Conservation (phyloP, 805 yeast species). For the Starmerella stellata region DNA sequence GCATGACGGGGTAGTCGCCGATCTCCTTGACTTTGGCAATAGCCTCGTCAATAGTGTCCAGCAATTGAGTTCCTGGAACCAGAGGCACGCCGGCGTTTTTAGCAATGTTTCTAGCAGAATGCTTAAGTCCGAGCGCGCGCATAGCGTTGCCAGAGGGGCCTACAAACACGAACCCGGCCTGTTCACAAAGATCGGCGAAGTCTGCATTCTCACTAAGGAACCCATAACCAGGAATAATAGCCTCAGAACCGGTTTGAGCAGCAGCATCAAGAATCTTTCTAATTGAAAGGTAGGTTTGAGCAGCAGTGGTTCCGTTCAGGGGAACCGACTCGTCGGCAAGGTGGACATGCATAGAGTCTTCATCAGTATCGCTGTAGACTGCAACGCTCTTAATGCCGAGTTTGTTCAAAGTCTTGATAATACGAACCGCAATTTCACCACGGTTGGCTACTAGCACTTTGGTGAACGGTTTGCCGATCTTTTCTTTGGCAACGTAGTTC, state of each 20-base stretch:
- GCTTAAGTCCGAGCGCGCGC: constrained; percentile 78
- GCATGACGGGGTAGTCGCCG: constrained; percentile 70
- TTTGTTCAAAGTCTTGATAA: constrained; percentile 71
- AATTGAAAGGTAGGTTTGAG: constrained; percentile 73
- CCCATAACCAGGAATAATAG: constrained; percentile 97
- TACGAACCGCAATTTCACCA: constrained; percentile 94
- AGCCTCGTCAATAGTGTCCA: constrained; percentile 57
- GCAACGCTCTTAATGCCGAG: constrained; percentile 66
- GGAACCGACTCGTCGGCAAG: constrained; percentile 70
- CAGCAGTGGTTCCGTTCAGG: constrained; percentile 64
- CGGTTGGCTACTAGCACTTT: constrained; percentile 89
- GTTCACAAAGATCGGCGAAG: constrained; percentile 70
- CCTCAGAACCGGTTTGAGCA: constrained; percentile 66
- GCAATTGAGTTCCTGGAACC: constrained; percentile 91
- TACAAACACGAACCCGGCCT: constrained; percentile 73
- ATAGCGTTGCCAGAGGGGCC: constrained; percentile 96
- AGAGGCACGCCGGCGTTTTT: constrained; percentile 80
- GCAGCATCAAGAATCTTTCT: constrained; percentile 81
- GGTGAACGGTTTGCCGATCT: constrained; percentile 42
- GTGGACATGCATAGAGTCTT: constrained; percentile 69
- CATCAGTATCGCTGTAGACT: constrained; percentile 77
- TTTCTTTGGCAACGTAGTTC: constrained; percentile 30
- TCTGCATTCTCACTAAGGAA: constrained; percentile 93
- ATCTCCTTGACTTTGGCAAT: constrained; percentile 50
- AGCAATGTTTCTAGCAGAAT: constrained; percentile 92